Percentiles rank a stretch among this genome's conserved stretches.
phyloP scores from a whole-genome alignment of 371 early-diverging fungal genomes.

The Mortierella sp. region DNA sequence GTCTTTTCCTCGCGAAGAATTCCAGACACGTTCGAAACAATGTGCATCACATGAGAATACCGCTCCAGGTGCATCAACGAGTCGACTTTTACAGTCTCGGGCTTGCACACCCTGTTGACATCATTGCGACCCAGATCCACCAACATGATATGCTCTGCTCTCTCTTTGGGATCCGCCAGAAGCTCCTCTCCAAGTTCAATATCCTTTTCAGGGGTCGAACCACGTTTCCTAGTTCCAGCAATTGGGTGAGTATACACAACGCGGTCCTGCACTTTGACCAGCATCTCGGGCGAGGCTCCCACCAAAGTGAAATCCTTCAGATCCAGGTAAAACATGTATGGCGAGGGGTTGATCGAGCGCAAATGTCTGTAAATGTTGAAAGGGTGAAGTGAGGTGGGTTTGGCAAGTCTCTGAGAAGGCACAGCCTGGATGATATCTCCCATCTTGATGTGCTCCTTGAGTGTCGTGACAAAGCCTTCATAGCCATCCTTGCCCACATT shows the following conservation, averaged over 20 bases:
- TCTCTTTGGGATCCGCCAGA: slow-evolving; percentile 91
- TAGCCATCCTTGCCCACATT: slow-evolving; percentile 95
- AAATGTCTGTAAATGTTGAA: slow-evolving; percentile 97
- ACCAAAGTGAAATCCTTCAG: slow-evolving; percentile 93
- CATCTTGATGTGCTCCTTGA: slow-evolving; percentile 91
- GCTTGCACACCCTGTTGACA: slow-evolving; percentile 94
- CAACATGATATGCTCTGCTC: slow-evolving; percentile 97
- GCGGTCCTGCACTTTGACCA: slow-evolving; percentile 91
- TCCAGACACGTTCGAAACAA: slow-evolving; percentile 95
- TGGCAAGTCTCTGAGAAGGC: slow-evolving; percentile 91
- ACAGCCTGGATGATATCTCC: slow-evolving; percentile 99
- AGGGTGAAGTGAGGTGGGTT: slow-evolving; percentile 91
- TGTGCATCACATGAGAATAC: slow-evolving; percentile 98
- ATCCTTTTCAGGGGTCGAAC: slow-evolving; percentile 86
- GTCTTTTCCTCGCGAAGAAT: slow-evolving; percentile 88
- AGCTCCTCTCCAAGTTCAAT: slow-evolving; percentile 86
- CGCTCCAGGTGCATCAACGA: slow-evolving; percentile 96
- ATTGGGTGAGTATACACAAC: slow-evolving; percentile 94
- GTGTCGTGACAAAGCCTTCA: slow-evolving; percentile 84
- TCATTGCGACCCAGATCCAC: slow-evolving; percentile 99
- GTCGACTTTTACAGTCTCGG: slow-evolving; percentile 92
- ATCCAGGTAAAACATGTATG: slow-evolving; percentile 99
- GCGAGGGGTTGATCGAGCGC: slow-evolving; percentile 96
- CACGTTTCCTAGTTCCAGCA: slow-evolving; percentile 96
- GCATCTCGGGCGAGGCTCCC: slow-evolving; percentile 98